These are phyloP conservation scores for Aureobasidium uvarum DNA, from an alignment of 2,329 filamentous ascomycete species.

Conservation along the genomic window DNA sequence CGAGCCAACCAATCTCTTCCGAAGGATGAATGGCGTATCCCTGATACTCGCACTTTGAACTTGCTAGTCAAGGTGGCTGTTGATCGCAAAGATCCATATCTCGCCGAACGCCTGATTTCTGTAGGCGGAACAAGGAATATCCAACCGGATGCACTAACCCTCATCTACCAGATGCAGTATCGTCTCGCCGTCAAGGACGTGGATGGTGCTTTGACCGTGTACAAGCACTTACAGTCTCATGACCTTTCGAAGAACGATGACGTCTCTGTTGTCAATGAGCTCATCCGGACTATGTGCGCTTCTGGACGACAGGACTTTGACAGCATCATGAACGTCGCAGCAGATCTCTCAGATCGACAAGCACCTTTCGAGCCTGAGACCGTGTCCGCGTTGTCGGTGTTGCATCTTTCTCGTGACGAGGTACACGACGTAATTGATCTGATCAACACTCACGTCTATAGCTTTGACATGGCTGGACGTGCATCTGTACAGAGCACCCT, in stretches of 20 bases:
- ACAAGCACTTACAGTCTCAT: slow-evolving; percentile 59
- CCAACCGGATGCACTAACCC: slow-evolving; percentile 65
- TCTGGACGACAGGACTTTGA: slow-evolving; percentile 63
- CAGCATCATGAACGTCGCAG: slow-evolving; percentile 68
- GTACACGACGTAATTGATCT: slow-evolving; percentile 77
- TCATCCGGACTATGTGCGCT: slow-evolving; percentile 67
- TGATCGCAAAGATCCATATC: slow-evolving; percentile 64
- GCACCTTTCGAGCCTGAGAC: slow-evolving; percentile 71
- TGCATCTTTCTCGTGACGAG: slow-evolving; percentile 74
- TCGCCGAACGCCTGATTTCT: slow-evolving; percentile 70
- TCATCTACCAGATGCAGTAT: slow-evolving; percentile 72
- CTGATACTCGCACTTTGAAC: slow-evolving; percentile 71
- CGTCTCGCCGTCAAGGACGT: slow-evolving; percentile 71
- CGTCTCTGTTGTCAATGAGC: slow-evolving; percentile 64
- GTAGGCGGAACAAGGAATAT: slow-evolving; percentile 66
- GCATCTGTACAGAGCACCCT: slow-evolving; percentile 64
- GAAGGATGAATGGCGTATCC: background rate
- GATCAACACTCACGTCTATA: slow-evolving; percentile 69
- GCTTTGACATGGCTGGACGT: slow-evolving; percentile 69
- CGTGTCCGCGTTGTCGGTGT: slow-evolving; percentile 67
- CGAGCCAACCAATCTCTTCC: slow-evolving; percentile 48
- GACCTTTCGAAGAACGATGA: slow-evolving; percentile 60
- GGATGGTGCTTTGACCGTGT: slow-evolving; percentile 65
- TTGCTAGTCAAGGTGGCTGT: slow-evolving; percentile 69
- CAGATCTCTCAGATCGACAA: slow-evolving; percentile 68